Base-by-base conservation (phyloP, 225 moss, liverwort and hornwort genomes). In the Marchantia polymorpha region DNA sequence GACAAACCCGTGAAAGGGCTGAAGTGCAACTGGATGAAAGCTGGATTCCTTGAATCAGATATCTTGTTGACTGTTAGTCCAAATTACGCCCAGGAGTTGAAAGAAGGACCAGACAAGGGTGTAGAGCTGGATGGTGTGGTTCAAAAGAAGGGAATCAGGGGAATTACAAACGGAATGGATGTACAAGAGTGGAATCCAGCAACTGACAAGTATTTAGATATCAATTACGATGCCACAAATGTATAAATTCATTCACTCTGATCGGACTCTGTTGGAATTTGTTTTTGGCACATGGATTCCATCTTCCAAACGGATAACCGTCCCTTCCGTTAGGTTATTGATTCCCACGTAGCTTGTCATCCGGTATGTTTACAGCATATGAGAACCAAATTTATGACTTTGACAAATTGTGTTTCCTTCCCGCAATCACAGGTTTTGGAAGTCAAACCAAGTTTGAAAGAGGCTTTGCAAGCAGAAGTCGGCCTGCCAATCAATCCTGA, bases 21-120 rank as follows among this genome's bases (percentile, higher is more conserved):
- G 63, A 96, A 94, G 75, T 88, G 91, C 75, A 96, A 96, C 79
- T 96, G 94, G 96, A 89, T 96, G 94, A 91, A 94, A 82, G 94
- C 92, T 64, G 94, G 84, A 13, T 96, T 96, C 66, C 47, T 86
- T 59, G 91, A 96, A 77, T 87, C 92, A 12, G 92, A 96, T 77
- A 64, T 90, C 52, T 76, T 88, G 80, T 50, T 96, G 19, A 96
- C 96, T 58, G 94, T 96, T 15, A 94, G 96, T 83, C 94, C 96
- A 23, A 94, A 89, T 77, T 96, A 96, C 66, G 94, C 94, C 56
- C 80, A 85, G 58, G 96, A 96, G 80, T 77, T 96, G 67, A 75
- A 72, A 14, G 84, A 82, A 16, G 91, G 91, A 59, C 84, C 85
- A 66, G 91, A 87, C 70, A 94, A 78, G 65, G 96, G 96, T 74